Conservation (phyloP, 164 flowering plant genomes). For the Dillenia turbinata region DNA sequence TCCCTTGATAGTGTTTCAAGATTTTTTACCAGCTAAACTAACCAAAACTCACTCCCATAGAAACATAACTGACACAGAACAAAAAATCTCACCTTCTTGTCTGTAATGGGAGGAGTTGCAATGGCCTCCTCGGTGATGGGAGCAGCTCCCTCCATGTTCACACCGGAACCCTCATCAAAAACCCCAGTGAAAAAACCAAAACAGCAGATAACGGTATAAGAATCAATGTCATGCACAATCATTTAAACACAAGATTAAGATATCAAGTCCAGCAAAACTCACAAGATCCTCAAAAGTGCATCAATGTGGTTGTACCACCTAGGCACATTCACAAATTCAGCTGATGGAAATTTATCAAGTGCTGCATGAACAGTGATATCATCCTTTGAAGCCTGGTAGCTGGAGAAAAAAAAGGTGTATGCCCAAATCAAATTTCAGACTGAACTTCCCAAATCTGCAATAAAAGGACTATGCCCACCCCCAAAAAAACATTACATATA, state of each 20-base stretch:
- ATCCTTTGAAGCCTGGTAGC: conserved; percentile 92
- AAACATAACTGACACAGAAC: too few relatives aligned
- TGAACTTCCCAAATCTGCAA: too few relatives aligned
- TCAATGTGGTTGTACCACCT: conserved; percentile 79
- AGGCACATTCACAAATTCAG: conserved; percentile 58
- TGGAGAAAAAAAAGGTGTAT: conserved; percentile 12
- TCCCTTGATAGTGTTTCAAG: too few relatives aligned
- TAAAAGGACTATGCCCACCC: too few relatives aligned
- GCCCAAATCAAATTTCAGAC: neutral
- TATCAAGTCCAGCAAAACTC: conserved; percentile 20
- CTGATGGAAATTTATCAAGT: conserved; percentile 47
- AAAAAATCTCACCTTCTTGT: conserved; percentile 43
- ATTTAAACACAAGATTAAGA: neutral
- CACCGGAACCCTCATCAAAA: conserved; percentile 80
- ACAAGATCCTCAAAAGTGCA: conserved; percentile 34
- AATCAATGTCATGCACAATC: neutral
- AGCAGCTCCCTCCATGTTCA: conserved; percentile 57
- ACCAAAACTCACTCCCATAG: too few relatives aligned
- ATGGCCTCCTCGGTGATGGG: conserved; percentile 45
- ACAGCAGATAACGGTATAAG: neutral
- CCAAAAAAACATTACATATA: too few relatives aligned
- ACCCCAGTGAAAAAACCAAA: conserved; percentile 54
- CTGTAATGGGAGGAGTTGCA: conserved; percentile 68
- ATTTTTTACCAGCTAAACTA: too few relatives aligned
- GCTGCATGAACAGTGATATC: conserved; percentile 68